Evolutionary conservation across 139 green algal genomes (phyloP).

Genomic region (Volvox reticuliferus): DNA sequence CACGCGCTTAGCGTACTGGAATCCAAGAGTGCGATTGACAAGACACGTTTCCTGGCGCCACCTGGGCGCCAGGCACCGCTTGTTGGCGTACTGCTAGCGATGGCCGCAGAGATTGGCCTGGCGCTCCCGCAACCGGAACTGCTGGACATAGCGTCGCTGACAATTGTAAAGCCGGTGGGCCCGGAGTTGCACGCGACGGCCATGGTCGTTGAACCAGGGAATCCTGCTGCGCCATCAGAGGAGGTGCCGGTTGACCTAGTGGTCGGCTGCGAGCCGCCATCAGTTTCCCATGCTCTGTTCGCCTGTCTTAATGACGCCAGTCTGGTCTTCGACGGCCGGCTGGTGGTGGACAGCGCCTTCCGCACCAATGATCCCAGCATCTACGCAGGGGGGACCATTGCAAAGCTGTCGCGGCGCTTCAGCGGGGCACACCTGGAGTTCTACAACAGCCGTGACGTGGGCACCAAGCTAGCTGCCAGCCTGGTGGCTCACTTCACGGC

Average conservation of each 20-base stretch:
- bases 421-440: slow-evolving; percentile 59
- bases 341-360: slow-evolving; percentile 80
- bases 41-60: slow-evolving; percentile 30
- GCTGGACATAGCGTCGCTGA: slow-evolving; percentile 9
- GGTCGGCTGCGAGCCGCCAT: slow-evolving; percentile 58
- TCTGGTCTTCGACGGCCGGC: slow-evolving; percentile 78
- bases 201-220: slow-evolving; percentile 31
- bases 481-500: slow-evolving; percentile 12
- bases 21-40: slow-evolving; percentile 26
- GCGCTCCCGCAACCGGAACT: slow-evolving; percentile 23
- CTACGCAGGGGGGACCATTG: slow-evolving; percentile 67
- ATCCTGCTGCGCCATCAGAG: neutral
- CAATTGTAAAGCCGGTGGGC: slow-evolving; percentile 41
- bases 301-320: slow-evolving; percentile 62
- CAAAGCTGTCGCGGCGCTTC: slow-evolving; percentile 71
- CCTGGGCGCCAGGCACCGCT: slow-evolving; percentile 4
- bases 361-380: slow-evolving; percentile 71
- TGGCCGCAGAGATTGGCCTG: slow-evolving; percentile 48
- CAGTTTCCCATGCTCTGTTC: slow-evolving; percentile 60
- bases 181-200: slow-evolving; percentile 66
- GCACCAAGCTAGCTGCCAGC: slow-evolving; percentile 57
- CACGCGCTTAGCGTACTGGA: slow-evolving; percentile 57
- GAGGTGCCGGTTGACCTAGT: slow-evolving; percentile 64
- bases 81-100: slow-evolving; percentile 44
- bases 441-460: slow-evolving; percentile 72